Evolutionary conservation across 495 filamentous ascomycete species (phyloP).

Genomic region (Penicillium lagena): DNA sequence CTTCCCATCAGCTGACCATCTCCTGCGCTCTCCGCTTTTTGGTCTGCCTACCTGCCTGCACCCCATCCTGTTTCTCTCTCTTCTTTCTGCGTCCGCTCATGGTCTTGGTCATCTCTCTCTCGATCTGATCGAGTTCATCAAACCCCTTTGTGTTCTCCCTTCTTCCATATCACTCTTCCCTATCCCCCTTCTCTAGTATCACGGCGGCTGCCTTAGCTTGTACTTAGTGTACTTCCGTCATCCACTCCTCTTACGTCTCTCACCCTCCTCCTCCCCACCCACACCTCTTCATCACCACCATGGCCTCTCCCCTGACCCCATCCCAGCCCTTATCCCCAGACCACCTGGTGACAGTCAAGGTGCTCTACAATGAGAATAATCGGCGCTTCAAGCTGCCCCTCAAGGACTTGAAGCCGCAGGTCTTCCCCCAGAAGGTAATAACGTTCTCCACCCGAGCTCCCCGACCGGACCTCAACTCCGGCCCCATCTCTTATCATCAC

Average conservation of each 20-base stretch:
- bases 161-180: conserved; percentile 2
- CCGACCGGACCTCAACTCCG: conserved; percentile 20
- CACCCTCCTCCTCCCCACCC: conserved; percentile 4
- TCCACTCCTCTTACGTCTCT: conserved; percentile 5
- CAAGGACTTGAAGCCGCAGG: conserved; percentile 69
- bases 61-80: conserved; percentile 3
- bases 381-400: conserved; percentile 87
- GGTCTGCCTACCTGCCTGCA: conserved; percentile 6
- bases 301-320: conserved; percentile 25
- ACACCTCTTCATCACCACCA: conserved; percentile 12
- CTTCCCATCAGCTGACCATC: conserved; percentile 5
- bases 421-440: conserved; percentile 76
- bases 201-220: no score
- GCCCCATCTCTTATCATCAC: conserved; percentile 15
- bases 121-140: neutral
- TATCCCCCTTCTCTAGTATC: no score
- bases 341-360: conserved; percentile 79
- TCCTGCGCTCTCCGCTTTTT: conserved; percentile 1
- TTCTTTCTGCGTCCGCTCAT: conserved; percentile 4
- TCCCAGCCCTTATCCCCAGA: conserved; percentile 44
- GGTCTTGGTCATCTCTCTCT: no score
- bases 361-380: conserved; percentile 64
- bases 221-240: no score
- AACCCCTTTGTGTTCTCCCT: neutral
- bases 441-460: conserved; percentile 38